A percentile compares a stretch with the other conserved stretches of the same genome.
phyloP scores from a whole-genome alignment of 2,329 filamentous ascomycete species.

The Epichloe festucae region DNA sequence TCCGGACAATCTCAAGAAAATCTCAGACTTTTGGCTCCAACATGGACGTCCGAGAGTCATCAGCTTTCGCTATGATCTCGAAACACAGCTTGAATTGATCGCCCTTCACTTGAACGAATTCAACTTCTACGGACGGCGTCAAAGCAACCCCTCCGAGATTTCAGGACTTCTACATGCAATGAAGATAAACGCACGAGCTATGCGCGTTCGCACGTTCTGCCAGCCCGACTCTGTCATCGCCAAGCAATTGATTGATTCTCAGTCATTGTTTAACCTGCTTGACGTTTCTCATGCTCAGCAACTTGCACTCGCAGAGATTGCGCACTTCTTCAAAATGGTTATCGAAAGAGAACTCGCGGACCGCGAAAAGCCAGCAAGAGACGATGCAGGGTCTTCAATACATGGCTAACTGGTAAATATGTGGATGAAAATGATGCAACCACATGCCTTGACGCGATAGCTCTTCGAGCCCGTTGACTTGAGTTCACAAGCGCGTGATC shows the following conservation, averaged over 20 bases:
- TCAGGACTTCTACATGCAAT: constrained; percentile 36
- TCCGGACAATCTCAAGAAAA: constrained; percentile 35
- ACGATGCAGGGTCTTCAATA: background rate
- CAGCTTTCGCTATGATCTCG: constrained; percentile 45
- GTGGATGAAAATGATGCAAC: background rate
- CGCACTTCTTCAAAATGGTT: constrained; percentile 40
- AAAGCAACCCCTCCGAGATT: constrained; percentile 30
- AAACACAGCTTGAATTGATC: constrained; percentile 46
- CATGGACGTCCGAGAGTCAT: constrained; percentile 41
- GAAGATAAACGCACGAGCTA: constrained; percentile 37
- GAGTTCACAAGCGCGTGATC: too few relatives aligned
- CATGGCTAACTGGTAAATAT: background rate
- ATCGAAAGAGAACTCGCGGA: constrained; percentile 28
- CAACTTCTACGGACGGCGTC: constrained; percentile 37
- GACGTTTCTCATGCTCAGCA: constrained; percentile 31
- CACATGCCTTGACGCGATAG: background rate
- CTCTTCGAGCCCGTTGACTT: background rate
- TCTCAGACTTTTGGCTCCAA: constrained; percentile 37
- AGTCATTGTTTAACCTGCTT: constrained; percentile 36
- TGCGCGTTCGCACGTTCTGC: constrained; percentile 43
- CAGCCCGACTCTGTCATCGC: constrained; percentile 45
- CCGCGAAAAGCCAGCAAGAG: background rate
- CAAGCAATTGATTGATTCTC: constrained; percentile 42
- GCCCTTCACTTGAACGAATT: constrained; percentile 37
- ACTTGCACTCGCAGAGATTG: constrained; percentile 34